Evolutionary conservation across 768 basidiomycete genomes (phyloP), one percentile per base, ranked within the genome.

Genomic region (Crassisporium funariophilum): DNA sequence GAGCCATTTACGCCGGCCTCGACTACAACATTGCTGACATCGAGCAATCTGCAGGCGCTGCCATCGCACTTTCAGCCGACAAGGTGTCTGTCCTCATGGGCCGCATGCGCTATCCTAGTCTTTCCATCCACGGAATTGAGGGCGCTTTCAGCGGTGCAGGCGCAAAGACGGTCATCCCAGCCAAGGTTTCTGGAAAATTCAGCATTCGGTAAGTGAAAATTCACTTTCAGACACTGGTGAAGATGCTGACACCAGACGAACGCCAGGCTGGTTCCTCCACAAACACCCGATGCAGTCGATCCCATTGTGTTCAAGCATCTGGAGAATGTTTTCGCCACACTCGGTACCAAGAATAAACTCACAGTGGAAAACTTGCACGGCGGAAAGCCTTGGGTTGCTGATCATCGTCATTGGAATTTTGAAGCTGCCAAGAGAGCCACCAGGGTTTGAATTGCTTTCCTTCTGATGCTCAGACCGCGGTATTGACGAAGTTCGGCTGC

Each of bases 101-200:
- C 29, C 83, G 92, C 56, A 98, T 98, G 95, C 82, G 93, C 24
- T 74, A 81, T 56, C 90, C 95, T 2, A 88, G 86, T 47, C 77
- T 98, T 51, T 94, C 91, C 2, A 70, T 98, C 19, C 95, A 98
- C 63, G 95, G 95, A 9, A 95, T 98, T 58, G 91, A 97, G 67
- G 94, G 95, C 39, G 95, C 94, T 1, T 97, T 95, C 74, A 90
- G 81, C 44, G 83, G 81, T 0, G 76, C 80, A 0, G 91, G 91
- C 2, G 81, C 78, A 15, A 93, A 92, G 81, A 98, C 95, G 0
- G 95, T 98, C 59, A 98, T 98, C 47, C 95, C 95, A 0, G 91
- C 92, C 23, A 84, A 84, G 49, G 91, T 88, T 8, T 65, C 79
- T 25, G 94, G 94, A 35, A 97, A 97, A 69, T 98, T 97, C 76